Evolutionary conservation across 2,329 filamentous ascomycete species (phyloP).

Genomic region (Fusarium hostae): DNA sequence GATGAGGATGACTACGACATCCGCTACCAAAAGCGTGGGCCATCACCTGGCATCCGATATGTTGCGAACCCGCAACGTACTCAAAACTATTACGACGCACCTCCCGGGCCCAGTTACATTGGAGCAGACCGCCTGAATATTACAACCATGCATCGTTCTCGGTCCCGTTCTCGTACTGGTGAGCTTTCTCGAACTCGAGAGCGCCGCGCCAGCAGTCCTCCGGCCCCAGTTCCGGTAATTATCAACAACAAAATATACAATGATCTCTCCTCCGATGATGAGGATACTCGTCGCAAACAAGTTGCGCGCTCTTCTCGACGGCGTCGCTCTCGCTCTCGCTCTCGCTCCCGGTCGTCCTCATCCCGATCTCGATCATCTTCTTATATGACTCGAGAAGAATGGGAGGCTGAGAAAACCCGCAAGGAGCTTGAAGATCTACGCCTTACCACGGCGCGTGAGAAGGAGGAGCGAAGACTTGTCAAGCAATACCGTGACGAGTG

Average conservation of each 20-base stretch:
- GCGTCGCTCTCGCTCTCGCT: slow-evolving; percentile 47
- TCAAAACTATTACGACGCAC: slow-evolving; percentile 52
- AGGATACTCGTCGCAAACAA: slow-evolving; percentile 49
- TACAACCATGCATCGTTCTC: slow-evolving; percentile 53
- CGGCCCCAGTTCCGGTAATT: slow-evolving; percentile 58
- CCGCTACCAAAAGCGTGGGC: slow-evolving; percentile 56
- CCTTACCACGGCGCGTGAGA: slow-evolving; percentile 53
- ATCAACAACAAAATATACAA: slow-evolving; percentile 69
- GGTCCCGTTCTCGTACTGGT: slow-evolving; percentile 43
- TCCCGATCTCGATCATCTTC: slow-evolving; percentile 51
- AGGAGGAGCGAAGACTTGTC: slow-evolving; percentile 51
- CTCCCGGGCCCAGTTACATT: slow-evolving; percentile 56
- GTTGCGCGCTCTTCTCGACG: slow-evolving; percentile 42
- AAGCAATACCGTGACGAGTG: slow-evolving; percentile 57
- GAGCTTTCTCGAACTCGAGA: slow-evolving; percentile 61
- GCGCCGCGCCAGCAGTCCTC: slow-evolving; percentile 57
- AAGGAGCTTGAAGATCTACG: slow-evolving; percentile 59
- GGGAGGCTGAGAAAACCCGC: slow-evolving; percentile 53
- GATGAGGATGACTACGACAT: slow-evolving; percentile 68
- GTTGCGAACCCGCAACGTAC: slow-evolving; percentile 55
- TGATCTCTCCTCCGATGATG: slow-evolving; percentile 56
- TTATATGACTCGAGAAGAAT: slow-evolving; percentile 58
- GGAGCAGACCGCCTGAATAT: slow-evolving; percentile 59
- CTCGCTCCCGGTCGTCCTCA: slow-evolving; percentile 49
- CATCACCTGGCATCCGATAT: slow-evolving; percentile 59